These are phyloP conservation scores for Porphyridium purpureum DNA, from an alignment of 23 red algal genomes.

Conservation along the genomic window DNA sequence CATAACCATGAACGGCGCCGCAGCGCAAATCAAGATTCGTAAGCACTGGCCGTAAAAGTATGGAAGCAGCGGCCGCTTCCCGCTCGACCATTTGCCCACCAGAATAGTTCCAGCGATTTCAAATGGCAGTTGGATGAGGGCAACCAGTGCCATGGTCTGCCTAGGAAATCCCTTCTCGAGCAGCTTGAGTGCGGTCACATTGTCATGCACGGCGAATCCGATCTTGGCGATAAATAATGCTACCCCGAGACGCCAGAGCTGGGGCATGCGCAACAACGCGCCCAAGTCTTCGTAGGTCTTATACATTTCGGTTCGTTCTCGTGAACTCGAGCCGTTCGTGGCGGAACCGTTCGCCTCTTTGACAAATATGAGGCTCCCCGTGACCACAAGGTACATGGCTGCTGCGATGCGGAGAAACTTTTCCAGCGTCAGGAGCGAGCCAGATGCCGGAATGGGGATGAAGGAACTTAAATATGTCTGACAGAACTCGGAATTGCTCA, in stretches of 20 bases:
- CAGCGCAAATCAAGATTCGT: conserved; percentile 29
- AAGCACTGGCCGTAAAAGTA: conserved; percentile 23
- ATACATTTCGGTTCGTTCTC: neutral
- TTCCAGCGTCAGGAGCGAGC: conserved; percentile 22
- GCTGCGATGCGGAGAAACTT: conserved; percentile 27
- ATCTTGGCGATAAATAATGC: conserved; percentile 57
- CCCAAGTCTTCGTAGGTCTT: conserved; percentile 11
- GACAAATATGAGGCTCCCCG: conserved; percentile 16
- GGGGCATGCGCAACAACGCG: conserved; percentile 13
- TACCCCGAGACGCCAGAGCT: conserved; percentile 25
- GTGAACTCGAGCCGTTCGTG: conserved; percentile 1
- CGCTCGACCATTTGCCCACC: conserved; percentile 14
- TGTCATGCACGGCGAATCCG: conserved; percentile 69
- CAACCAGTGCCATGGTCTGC: conserved; percentile 75
- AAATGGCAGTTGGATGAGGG: conserved; percentile 54
- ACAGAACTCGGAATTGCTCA: conserved; percentile 56
- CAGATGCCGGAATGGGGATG: conserved; percentile 1
- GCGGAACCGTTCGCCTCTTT: conserved; percentile 8
- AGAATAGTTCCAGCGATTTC: conserved; percentile 32
- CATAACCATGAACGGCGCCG: conserved; percentile 19
- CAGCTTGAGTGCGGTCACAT: conserved; percentile 56
- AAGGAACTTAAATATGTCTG: conserved; percentile 31
- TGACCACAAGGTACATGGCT: conserved; percentile 29
- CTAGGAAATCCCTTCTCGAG: conserved; percentile 68
- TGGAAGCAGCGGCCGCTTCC: conserved; percentile 12